Evolutionary conservation across 164 flowering plant species (phyloP).

Genomic region (Vitis rupestris): DNA sequence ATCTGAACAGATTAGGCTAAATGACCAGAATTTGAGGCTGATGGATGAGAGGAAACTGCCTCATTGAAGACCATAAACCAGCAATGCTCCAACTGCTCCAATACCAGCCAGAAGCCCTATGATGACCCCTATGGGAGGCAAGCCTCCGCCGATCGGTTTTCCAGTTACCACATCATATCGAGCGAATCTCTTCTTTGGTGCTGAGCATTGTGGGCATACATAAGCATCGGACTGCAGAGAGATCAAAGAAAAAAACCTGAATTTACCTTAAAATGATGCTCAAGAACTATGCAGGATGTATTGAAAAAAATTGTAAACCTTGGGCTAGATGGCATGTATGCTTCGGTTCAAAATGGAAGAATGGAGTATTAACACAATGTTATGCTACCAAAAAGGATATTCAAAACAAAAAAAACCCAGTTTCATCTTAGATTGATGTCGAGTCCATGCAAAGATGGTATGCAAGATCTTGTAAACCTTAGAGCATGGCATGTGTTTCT

Average conservation of each 20-base stretch:
- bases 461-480: no score
- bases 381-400: no score
- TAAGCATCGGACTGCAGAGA: conserved; percentile 74
- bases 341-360: no score
- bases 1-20: background rate
- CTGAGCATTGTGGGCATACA: conserved; percentile 84
- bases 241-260: background rate
- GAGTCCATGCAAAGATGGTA: no score
- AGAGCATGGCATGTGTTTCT: no score
- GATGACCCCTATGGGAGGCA: conserved; percentile 89
- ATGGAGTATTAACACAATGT: no score
- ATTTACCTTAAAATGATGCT: background rate
- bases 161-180: conserved; percentile 78
- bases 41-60: background rate
- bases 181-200: conserved; percentile 96
- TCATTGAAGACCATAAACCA: conserved; percentile 92
- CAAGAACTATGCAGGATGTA: no score
- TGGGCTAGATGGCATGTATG: no score
- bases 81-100: conserved; percentile 84
- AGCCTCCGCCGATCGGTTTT: conserved; percentile 77
- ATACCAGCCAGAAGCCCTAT: conserved; percentile 75
- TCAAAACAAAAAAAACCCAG: no score
- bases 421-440: no score
- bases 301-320: no score
- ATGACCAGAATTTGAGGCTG: no score